phyloP scores from a whole-genome alignment of 1,284 basidiomycete genomes.

The Papiliotrema fonsecae region DNA sequence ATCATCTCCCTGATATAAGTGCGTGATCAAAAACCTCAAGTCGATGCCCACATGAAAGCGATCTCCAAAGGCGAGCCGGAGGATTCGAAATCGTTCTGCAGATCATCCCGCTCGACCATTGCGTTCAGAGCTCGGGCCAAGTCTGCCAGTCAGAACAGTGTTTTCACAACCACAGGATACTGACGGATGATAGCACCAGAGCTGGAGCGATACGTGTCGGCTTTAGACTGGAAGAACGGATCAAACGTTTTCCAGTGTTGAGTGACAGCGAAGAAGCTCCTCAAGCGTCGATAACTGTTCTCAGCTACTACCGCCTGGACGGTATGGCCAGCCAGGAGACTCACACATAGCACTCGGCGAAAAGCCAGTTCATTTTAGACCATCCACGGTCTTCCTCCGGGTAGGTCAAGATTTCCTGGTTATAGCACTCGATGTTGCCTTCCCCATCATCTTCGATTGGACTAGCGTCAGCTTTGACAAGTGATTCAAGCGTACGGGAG shows the following conservation, averaged over 20 bases:
- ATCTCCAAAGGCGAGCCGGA: slow-evolving; percentile 40
- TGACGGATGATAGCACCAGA: slow-evolving; percentile 70
- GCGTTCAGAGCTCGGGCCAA: slow-evolving; percentile 41
- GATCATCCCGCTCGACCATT: slow-evolving; percentile 29
- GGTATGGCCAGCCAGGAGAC: slow-evolving; percentile 22
- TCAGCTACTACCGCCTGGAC: background rate
- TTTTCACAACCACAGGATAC: slow-evolving; percentile 12
- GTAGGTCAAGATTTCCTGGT: slow-evolving; percentile 61
- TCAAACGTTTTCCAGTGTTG: slow-evolving; percentile 74
- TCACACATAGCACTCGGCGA: slow-evolving; percentile 69
- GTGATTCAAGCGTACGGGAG: slow-evolving; percentile 57
- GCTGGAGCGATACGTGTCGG: slow-evolving; percentile 75
- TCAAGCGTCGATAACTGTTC: slow-evolving; percentile 73
- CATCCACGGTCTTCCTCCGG: slow-evolving; percentile 63
- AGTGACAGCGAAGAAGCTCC: slow-evolving; percentile 67
- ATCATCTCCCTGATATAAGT: slow-evolving; percentile 41
- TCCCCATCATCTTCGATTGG: slow-evolving; percentile 68
- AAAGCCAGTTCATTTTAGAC: slow-evolving; percentile 91
- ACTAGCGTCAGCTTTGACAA: background rate
- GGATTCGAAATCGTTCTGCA: slow-evolving; percentile 27
- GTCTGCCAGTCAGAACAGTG: slow-evolving; percentile 34
- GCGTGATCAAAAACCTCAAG: background rate
- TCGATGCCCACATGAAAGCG: slow-evolving; percentile 37
- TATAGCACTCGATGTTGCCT: slow-evolving; percentile 64
- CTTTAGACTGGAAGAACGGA: slow-evolving; percentile 78